A percentile compares a stretch with the other conserved stretches of the same genome.
These are phyloP conservation scores for Copromyces sp. DNA, from an alignment of 495 filamentous ascomycete species.

Conservation along the genomic window DNA sequence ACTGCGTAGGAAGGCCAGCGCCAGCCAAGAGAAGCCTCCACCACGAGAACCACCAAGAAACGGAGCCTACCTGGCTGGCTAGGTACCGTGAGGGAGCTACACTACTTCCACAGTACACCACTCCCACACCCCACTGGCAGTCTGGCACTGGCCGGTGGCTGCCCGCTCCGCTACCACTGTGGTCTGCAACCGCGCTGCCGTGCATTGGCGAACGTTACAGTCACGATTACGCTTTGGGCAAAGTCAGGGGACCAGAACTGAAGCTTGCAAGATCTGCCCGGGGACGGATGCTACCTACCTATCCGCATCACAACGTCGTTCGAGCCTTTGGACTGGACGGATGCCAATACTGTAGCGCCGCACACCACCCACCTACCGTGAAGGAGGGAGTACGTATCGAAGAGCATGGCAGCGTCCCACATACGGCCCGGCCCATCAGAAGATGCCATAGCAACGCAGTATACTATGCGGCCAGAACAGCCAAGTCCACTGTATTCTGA, in stretches of 20 bases:
- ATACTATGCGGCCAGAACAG: neutral
- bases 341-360: neutral
- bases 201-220: slow-evolving; percentile 28
- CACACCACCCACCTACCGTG: neutral
- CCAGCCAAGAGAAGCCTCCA: neutral
- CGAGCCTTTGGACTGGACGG: neutral
- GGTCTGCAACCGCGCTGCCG: slow-evolving; percentile 8
- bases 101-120: neutral
- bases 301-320: slow-evolving; percentile 8
- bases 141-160: slow-evolving; percentile 26
- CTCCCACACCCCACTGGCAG: neutral
- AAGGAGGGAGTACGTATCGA: neutral
- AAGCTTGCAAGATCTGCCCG: slow-evolving; percentile 25
- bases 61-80: neutral
- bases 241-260: slow-evolving; percentile 25
- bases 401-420: neutral
- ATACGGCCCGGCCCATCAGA: neutral
- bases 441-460: neutral
- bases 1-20: neutral
- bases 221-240: slow-evolving; percentile 26
- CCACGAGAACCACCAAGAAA: neutral
- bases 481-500: neutral
- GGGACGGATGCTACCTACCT: slow-evolving; percentile 15
- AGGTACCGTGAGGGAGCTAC: neutral
- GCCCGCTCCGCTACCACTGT: slow-evolving; percentile 18